Conservation (phyloP, 2,329 filamentous ascomycete genomes). For the Xylariaceae sp. region DNA sequence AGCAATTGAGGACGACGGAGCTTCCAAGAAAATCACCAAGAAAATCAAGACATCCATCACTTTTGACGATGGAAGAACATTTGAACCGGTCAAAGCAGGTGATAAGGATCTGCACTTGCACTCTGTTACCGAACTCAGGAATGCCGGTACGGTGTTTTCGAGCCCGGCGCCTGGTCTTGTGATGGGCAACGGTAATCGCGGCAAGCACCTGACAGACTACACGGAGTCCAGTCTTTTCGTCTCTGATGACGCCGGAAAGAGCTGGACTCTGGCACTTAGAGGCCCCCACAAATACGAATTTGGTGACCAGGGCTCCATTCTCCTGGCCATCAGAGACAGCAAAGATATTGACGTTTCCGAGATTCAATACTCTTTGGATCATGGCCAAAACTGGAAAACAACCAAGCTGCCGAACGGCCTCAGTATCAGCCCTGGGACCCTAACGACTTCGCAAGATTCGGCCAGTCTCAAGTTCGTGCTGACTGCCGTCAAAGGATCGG, state of each 20-base stretch:
- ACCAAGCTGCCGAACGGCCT: conserved; percentile 61
- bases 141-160: conserved; percentile 82
- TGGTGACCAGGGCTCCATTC: conserved; percentile 83
- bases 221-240: conserved; percentile 75
- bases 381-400: conserved; percentile 77
- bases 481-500: conserved; percentile 54
- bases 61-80: conserved; percentile 91
- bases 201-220: conserved; percentile 65
- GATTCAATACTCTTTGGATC: conserved; percentile 75
- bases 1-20: conserved; percentile 56
- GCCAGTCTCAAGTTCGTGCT: conserved; percentile 88
- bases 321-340: conserved; percentile 77
- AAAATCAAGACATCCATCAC: conserved; percentile 77
- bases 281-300: conserved; percentile 95
- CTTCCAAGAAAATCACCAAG: conserved; percentile 65
- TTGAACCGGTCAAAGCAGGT: conserved; percentile 64
- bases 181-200: conserved; percentile 91
- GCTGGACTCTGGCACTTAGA: conserved; percentile 69
- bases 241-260: conserved; percentile 84
- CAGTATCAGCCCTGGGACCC: conserved; percentile 63
- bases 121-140: conserved; percentile 79
- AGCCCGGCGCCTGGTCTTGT: conserved; percentile 89
- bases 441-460: conserved; percentile 89
- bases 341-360: conserved; percentile 53
- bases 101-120: conserved; percentile 76